phyloP scores from a whole-genome alignment of 129 eudicot genomes.

The Scalesia atractyloides region DNA sequence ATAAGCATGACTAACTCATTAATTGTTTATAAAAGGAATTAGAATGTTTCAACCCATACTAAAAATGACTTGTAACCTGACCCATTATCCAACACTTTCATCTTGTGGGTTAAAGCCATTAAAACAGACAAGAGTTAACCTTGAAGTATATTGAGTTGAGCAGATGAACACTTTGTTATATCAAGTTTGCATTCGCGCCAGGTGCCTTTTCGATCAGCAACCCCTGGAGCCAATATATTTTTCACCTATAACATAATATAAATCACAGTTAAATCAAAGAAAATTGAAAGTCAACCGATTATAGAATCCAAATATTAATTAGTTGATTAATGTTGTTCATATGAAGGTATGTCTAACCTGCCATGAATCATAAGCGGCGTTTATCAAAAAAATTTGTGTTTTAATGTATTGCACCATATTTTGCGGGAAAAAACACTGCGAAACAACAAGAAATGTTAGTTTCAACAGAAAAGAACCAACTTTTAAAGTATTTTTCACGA shows the following conservation, averaged over 20 bases:
- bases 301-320: background rate
- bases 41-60: background rate
- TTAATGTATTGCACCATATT: conserved; percentile 47
- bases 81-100: background rate
- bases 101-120: background rate
- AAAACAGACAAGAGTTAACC: conserved; percentile 23
- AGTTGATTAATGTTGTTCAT: background rate
- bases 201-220: conserved; percentile 42
- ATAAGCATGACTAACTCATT: background rate
- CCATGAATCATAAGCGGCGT: conserved; percentile 96
- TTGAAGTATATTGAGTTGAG: conserved; percentile 42
- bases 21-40: background rate
- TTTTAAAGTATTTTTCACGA: background rate
- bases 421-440: conserved; percentile 94
- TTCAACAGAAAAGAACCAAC: background rate
- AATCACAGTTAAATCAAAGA: background rate
- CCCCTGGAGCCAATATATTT: conserved; percentile 46
- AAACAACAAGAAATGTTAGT: conserved; percentile 10
- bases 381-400: conserved; percentile 69
- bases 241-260: conserved; percentile 25
- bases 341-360: conserved; percentile 56
- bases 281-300: background rate
- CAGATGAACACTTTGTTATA: conserved; percentile 41
- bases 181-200: conserved; percentile 41
- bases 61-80: conserved; percentile 5